A percentile compares a stretch with the other conserved stretches of the same genome.
Evolutionary conservation across 2,329 filamentous ascomycete species (phyloP).

Genomic region (Aureobasidium zeae): DNA sequence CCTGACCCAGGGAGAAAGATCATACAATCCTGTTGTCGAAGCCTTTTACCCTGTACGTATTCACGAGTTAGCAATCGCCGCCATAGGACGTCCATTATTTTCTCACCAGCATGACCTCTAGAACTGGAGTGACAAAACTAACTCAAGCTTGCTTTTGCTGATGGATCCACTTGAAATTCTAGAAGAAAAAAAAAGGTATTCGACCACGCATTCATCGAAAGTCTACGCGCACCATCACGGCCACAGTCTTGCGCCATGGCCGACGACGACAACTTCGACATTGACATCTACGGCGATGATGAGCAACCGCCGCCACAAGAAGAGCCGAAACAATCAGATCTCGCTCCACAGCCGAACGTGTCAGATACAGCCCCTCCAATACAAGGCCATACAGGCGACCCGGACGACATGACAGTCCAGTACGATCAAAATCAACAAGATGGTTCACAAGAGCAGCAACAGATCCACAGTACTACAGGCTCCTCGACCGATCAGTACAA

Average conservation of each 20-base stretch:
- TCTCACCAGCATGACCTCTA: background rate
- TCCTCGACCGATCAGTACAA: slow-evolving; percentile 31
- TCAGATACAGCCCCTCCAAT: slow-evolving; percentile 19
- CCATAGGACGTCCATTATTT: background rate
- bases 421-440: slow-evolving; percentile 10
- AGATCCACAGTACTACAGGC: slow-evolving; percentile 32
- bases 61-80: slow-evolving; percentile 9
- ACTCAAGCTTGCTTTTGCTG: too few species aligned
- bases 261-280: slow-evolving; percentile 61
- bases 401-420: slow-evolving; percentile 17
- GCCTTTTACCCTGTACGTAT: slow-evolving; percentile 14
- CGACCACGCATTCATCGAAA: too few species aligned
- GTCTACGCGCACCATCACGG: too few species aligned
- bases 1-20: background rate
- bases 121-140: too few species aligned
- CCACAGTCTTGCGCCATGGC: slow-evolving; percentile 27
- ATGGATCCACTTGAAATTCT: too few species aligned
- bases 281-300: slow-evolving; percentile 61
- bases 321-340: slow-evolving; percentile 23
- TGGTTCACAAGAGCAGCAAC: slow-evolving; percentile 17
- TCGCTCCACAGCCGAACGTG: slow-evolving; percentile 20
- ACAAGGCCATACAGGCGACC: slow-evolving; percentile 1
- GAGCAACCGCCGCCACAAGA: slow-evolving; percentile 21
- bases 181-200: too few species aligned
- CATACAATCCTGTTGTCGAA: slow-evolving; percentile 8